Percentiles rank a stretch among this genome's conserved stretches.
phyloP scores from a whole-genome alignment of 306 rosid genomes.

The Corylus heterophylla region DNA sequence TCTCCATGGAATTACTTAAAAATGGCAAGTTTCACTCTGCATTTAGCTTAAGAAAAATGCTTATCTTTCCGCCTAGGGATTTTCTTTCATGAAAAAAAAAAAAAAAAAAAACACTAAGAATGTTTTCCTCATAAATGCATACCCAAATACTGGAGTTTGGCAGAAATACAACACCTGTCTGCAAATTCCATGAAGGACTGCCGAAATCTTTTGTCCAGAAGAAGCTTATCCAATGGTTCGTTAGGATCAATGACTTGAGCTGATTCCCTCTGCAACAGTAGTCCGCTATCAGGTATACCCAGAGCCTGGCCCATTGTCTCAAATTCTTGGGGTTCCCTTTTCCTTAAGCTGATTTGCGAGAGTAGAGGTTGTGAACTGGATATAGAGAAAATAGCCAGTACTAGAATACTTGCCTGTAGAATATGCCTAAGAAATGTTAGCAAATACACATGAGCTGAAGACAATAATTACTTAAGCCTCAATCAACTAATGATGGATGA shows the following conservation, averaged over 20 bases:
- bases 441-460: slow-evolving; percentile 26
- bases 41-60: not conserved
- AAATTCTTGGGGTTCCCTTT: slow-evolving; percentile 62
- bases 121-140: not conserved
- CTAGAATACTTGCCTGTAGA: slow-evolving; percentile 83
- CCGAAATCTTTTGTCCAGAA: slow-evolving; percentile 74
- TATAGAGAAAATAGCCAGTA: slow-evolving; percentile 77
- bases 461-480: slow-evolving; percentile 18
- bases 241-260: slow-evolving; percentile 56
- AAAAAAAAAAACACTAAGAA: not conserved
- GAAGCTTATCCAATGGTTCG: slow-evolving; percentile 87
- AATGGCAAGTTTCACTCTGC: not conserved
- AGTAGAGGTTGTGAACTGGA: slow-evolving; percentile 97
- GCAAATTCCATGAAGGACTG: slow-evolving; percentile 94
- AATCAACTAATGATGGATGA: slow-evolving; percentile 18
- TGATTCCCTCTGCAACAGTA: slow-evolving; percentile 56
- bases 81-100: not conserved
- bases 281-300: slow-evolving; percentile 91
- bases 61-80: not conserved
- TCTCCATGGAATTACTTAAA: not conserved
- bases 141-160: slow-evolving; percentile 9
- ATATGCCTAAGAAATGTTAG: slow-evolving; percentile 33
- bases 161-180: slow-evolving; percentile 60
- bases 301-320: slow-evolving; percentile 94
- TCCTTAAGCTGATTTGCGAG: slow-evolving; percentile 91